Evolutionary conservation across 768 basidiomycete species (phyloP).

Genomic region (Lenzites betulinus): DNA sequence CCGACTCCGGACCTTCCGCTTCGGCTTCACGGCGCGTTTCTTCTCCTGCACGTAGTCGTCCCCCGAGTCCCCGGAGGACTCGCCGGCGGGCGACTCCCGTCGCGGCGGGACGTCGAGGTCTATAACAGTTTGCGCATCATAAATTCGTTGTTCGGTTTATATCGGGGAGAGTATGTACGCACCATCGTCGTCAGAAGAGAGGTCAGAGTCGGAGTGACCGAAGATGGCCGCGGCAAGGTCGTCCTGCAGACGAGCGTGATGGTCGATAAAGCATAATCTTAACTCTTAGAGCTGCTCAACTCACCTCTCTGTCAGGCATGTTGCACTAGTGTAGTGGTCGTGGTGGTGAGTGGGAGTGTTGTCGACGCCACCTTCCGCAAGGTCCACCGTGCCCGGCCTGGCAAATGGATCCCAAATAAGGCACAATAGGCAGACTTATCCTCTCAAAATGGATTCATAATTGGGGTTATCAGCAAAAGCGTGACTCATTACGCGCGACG

Average conservation of each 20-base stretch:
- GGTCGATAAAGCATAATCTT: neutral
- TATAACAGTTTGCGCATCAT: slow-evolving; percentile 22
- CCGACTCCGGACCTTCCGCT: slow-evolving; percentile 22
- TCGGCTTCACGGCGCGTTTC: slow-evolving; percentile 24
- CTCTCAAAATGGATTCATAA: neutral
- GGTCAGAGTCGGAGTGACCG: slow-evolving; percentile 79
- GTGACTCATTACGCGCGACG: slow-evolving; percentile 22
- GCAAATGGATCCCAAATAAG: neutral
- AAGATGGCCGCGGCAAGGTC: slow-evolving; percentile 46
- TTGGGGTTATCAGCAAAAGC: neutral
- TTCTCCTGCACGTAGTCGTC: slow-evolving; percentile 53
- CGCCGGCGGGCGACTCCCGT: slow-evolving; percentile 35
- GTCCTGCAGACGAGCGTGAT: slow-evolving; percentile 23
- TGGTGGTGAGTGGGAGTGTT: neutral
- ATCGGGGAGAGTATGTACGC: neutral
- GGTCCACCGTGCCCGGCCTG: neutral
- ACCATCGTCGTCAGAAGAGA: slow-evolving; percentile 76
- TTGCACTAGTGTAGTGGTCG: neutral
- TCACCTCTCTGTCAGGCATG: slow-evolving; percentile 19
- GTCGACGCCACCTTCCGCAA: neutral
- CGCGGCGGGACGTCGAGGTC: slow-evolving; percentile 46
- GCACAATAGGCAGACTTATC: no score
- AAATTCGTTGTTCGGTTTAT: neutral
- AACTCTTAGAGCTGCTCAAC: neutral
- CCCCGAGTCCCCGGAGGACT: slow-evolving; percentile 44